Percentiles rank a stretch among this genome's conserved stretches.
Conservation (phyloP, 352 stramenopile genomes). For the Phytopythium sindhum region DNA sequence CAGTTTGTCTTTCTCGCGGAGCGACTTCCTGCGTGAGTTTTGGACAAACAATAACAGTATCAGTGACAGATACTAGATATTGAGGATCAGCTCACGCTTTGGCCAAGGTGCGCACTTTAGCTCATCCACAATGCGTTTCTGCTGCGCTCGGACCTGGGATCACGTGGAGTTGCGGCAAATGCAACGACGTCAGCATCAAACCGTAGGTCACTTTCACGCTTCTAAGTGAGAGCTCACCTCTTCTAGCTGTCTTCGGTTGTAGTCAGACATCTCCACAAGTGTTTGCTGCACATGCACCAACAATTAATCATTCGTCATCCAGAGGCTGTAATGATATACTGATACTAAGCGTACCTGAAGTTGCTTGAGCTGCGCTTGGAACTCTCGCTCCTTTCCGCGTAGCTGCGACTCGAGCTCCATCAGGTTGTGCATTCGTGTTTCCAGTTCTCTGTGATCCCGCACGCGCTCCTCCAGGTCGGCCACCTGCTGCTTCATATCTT, state of each 20-base stretch:
- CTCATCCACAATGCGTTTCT: slow-evolving; percentile 50
- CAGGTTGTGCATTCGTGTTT: slow-evolving; percentile 39
- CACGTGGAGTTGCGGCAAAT: not conserved
- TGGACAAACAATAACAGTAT: not conserved
- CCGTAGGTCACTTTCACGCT: not conserved
- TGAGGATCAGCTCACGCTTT: not conserved
- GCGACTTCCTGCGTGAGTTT: slow-evolving; percentile 14
- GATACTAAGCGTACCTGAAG: slow-evolving; percentile 24
- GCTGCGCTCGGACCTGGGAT: slow-evolving; percentile 35
- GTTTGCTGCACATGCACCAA: slow-evolving; percentile 24
- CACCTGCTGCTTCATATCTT: slow-evolving; percentile 40
- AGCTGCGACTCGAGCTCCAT: slow-evolving; percentile 28
- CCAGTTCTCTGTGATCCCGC: slow-evolving; percentile 26
- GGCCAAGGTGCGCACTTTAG: slow-evolving; percentile 34
- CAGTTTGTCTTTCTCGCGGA: slow-evolving; percentile 53
- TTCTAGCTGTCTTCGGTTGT: slow-evolving; percentile 41
- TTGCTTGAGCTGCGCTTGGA: slow-evolving; percentile 28
- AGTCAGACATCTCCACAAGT: slow-evolving; percentile 39
- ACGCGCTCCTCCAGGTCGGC: slow-evolving; percentile 36
- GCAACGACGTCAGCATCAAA: not conserved
- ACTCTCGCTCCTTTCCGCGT: slow-evolving; percentile 20
- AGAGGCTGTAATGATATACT: not conserved
- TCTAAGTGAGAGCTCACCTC: slow-evolving; percentile 17
- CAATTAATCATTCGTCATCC: not conserved
- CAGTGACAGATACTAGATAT: not conserved